Evolutionary conservation across 2,329 filamentous ascomycete species (phyloP).

Genomic region (Thelonectria olida): DNA sequence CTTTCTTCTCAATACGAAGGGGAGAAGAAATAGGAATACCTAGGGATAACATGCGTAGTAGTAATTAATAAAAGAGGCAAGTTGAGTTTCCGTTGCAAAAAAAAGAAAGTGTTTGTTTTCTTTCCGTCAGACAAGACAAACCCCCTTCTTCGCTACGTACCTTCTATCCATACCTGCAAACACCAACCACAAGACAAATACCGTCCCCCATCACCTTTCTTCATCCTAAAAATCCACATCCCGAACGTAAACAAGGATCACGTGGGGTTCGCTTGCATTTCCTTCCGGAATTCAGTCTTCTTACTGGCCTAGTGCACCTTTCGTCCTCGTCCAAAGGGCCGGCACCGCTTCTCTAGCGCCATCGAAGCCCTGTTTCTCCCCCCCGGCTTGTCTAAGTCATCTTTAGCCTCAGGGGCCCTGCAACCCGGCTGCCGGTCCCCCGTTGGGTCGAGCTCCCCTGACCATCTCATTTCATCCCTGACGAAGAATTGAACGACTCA

Average conservation of each 20-base stretch:
- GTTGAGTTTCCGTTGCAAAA: too few species aligned
- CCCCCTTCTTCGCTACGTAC: neutral
- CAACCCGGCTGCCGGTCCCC: conserved; percentile 8
- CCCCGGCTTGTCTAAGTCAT: conserved; percentile 2
- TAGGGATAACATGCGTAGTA: neutral
- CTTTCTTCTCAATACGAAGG: too few species aligned
- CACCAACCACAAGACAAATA: neutral
- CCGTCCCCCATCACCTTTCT: neutral
- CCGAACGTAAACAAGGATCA: conserved; percentile 18
- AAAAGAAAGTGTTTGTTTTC: neutral
- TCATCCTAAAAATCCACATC: neutral
- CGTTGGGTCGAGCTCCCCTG: conserved; percentile 5
- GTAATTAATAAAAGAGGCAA: neutral
- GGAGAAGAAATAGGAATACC: too few species aligned
- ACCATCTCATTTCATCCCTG: conserved; percentile 13
- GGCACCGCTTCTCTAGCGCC: conserved; percentile 7
- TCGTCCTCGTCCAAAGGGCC: conserved; percentile 2
- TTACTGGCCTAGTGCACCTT: neutral
- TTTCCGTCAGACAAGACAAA: neutral
- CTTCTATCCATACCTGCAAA: too few species aligned
- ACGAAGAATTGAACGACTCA: neutral
- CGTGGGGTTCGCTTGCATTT: conserved; percentile 7
- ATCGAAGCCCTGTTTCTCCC: neutral
- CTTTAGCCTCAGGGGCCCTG: neutral
- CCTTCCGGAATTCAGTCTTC: neutral